Base-by-base conservation (phyloP, 305 asterid genomes). In the Fraxinus nigra region DNA sequence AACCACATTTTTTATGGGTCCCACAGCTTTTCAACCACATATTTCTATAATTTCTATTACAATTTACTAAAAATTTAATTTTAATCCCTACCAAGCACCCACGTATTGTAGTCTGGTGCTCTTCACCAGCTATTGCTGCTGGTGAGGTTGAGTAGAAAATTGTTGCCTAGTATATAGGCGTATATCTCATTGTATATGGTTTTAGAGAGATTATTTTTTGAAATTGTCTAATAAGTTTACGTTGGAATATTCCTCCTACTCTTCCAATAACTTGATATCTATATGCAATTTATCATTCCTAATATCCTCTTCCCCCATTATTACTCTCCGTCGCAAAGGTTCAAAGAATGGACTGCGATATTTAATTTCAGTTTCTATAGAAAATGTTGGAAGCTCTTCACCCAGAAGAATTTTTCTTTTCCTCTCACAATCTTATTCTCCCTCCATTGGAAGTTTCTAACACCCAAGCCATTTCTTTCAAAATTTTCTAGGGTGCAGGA, bases 401-500 rank as follows among this genome's bases (percentile, higher is more conserved):
- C 14, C 40, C 10, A 0, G 11, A 24, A 20, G 32, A 32, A 54
- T n/a, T 54, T 48, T 48, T 59, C 10, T 10, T 80, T 82, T 56
- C 7, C 14, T 30, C 75, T 38, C 7, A 18, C n/a, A 40, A 3
- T 59, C 18, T 33, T 78, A 34, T 67, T 80, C 38, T 79, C 10
- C 80, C 22, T 38, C 9, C 40, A 43, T 14, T 63, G 11, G 2
- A 72, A 18, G 61, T n/a, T 51, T 78, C 81, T 78, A 69, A 79
- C 46, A 18, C 16, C 7, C 72, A 9, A 63, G 18, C 11, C 20
- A 38, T 75, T 76, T 54, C 54, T 79, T 40, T 79, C 80, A 63
- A 33, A 80, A 46, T 79, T 86, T 79, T 84, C 72, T 83, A 96
- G 99, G 99, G 98, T 96, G 88, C 99, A 96, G 85, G 99, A 96